Evolutionary conservation across 192 early-diverging fungal species (phyloP).

Genomic region (Phlyctochytrium bullatum): DNA sequence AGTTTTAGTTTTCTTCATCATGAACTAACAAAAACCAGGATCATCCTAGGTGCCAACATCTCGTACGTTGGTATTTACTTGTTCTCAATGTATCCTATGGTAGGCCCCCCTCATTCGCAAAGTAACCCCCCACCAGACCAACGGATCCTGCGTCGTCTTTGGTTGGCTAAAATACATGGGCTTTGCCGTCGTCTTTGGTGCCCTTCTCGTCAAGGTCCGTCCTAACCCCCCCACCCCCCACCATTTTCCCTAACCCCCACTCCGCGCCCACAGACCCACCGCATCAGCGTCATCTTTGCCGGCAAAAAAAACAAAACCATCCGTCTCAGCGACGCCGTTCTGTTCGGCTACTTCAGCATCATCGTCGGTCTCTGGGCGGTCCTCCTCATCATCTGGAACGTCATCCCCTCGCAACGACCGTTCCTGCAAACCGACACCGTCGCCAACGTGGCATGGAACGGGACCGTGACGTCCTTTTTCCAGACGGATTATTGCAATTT

Average conservation of each 20-base stretch:
- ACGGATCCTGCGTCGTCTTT: conserved; percentile 1
- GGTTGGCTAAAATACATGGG: conserved; percentile 13
- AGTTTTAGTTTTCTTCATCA: background rate
- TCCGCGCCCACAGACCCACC: background rate
- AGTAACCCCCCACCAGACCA: no score
- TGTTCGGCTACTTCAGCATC: background rate
- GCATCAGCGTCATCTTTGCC: conserved; percentile 3
- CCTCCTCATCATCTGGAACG: background rate
- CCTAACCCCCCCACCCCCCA: no score
- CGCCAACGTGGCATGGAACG: background rate
- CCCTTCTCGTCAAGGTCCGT: conserved; percentile 13
- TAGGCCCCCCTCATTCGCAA: background rate
- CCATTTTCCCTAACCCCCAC: background rate
- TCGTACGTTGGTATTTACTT: background rate
- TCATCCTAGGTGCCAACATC: background rate
- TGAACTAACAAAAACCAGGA: background rate
- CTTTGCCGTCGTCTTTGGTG: conserved; percentile 16
- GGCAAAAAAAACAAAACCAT: background rate
- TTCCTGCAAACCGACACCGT: background rate
- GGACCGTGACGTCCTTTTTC: background rate
- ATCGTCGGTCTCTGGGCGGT: background rate
- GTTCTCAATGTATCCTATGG: background rate
- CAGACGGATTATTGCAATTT: conserved; percentile 1
- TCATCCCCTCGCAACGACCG: background rate
- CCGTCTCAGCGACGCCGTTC: background rate